phyloP scores from a whole-genome alignment of 108 stramenopile species.

The Epithemia pelagica region DNA sequence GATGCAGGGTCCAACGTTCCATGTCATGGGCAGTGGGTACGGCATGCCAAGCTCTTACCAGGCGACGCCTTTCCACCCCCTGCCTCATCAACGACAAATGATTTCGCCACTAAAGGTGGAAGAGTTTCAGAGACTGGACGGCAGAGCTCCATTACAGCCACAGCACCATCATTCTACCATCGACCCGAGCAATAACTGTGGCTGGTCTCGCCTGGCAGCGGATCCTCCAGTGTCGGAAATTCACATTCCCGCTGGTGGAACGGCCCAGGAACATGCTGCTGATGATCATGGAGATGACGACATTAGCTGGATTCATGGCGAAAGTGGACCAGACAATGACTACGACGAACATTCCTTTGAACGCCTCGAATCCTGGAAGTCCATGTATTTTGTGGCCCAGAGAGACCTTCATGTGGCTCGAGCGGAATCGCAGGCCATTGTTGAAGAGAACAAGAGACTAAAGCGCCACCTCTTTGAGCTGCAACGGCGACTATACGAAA shows the following conservation, averaged over 20 bases:
- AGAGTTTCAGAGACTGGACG: neutral
- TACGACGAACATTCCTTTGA: slow-evolving; percentile 1
- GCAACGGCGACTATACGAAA: neutral
- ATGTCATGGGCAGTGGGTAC: neutral
- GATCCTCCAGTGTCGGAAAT: neutral
- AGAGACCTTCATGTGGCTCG: slow-evolving; percentile 5
- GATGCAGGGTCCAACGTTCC: neutral
- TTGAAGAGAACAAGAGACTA: slow-evolving; percentile 5
- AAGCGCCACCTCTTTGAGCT: slow-evolving; percentile 12
- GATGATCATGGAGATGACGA: neutral
- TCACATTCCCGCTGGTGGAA: neutral
- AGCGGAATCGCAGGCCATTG: neutral
- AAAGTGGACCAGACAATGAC: neutral
- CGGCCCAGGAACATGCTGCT: neutral
- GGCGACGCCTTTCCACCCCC: neutral
- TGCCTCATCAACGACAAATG: neutral
- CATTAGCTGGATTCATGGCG: neutral
- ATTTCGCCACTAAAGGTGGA: neutral
- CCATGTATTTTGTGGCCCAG: neutral
- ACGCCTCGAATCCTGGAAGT: neutral
- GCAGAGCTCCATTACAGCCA: neutral
- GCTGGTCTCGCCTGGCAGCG: neutral
- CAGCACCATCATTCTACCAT: neutral
- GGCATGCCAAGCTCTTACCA: neutral
- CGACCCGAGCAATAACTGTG: neutral